A percentile compares a stretch with the other conserved stretches of the same genome.
Conservation (phyloP, 1,284 basidiomycete genomes). For the Sanghuangporus weigelae region DNA sequence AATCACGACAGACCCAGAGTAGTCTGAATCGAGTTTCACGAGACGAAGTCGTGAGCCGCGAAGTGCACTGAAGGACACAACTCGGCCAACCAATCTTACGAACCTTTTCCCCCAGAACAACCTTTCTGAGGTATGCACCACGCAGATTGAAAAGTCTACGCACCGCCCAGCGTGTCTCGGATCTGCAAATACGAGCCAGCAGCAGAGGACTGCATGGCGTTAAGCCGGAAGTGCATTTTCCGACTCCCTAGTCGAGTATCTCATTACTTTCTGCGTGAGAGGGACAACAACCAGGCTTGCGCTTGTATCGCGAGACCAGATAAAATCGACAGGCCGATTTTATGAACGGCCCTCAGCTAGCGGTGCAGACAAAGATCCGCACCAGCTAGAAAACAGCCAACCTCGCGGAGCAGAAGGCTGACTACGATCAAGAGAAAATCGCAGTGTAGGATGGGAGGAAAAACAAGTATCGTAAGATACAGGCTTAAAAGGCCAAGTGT, state of each 20-base stretch:
- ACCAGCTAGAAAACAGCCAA: not conserved
- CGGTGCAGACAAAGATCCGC: no score
- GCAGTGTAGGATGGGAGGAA: not conserved
- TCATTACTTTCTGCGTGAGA: no score
- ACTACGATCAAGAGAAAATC: not conserved
- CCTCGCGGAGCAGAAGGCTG: not conserved
- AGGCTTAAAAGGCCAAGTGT: not conserved
- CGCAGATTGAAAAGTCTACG: not conserved
- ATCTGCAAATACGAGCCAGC: no score
- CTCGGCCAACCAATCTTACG: not conserved
- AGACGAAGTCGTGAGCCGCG: slow-evolving; percentile 34
- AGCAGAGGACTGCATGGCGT: no score
- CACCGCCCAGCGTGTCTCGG: no score
- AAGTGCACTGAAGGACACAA: slow-evolving; percentile 46
- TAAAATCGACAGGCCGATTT: no score
- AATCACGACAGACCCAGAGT: slow-evolving; percentile 42
- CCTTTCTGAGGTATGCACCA: not conserved
- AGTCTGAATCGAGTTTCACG: slow-evolving; percentile 54
- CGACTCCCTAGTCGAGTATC: no score
- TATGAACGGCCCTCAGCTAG: no score
- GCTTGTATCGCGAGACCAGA: no score
- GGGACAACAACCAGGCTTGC: no score
- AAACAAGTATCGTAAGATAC: not conserved
- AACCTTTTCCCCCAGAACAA: not conserved
- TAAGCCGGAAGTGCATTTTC: no score